These are phyloP conservation scores for Metschnikowia henanensis DNA, from an alignment of 805 yeast species.

Conservation along the genomic window DNA sequence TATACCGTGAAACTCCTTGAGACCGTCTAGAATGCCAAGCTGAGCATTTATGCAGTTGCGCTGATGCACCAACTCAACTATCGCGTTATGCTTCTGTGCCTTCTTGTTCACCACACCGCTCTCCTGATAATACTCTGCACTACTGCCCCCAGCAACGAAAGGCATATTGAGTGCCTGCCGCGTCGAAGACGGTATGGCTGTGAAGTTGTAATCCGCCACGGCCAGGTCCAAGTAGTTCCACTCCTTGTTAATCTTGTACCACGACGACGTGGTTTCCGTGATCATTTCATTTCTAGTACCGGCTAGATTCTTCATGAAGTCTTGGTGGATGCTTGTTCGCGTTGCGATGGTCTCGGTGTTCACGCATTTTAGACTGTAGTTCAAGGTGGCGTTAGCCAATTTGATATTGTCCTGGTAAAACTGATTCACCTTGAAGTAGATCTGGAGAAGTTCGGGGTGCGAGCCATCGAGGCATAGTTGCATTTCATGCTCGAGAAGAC, in stretches of 20 bases:
- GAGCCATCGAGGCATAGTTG: slow-evolving; percentile 85
- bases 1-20: slow-evolving; percentile 67
- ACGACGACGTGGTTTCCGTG: slow-evolving; percentile 71
- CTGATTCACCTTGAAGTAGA: slow-evolving; percentile 67
- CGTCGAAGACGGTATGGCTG: slow-evolving; percentile 36
- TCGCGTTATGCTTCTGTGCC: slow-evolving; percentile 34
- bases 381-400: slow-evolving; percentile 40
- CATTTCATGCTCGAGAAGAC: slow-evolving; percentile 75
- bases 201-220: slow-evolving; percentile 52
- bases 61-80: slow-evolving; percentile 54
- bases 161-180: slow-evolving; percentile 11
- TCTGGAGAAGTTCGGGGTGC: slow-evolving; percentile 84
- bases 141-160: slow-evolving; percentile 20
- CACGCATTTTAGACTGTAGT: slow-evolving; percentile 72
- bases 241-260: slow-evolving; percentile 93
- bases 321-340: slow-evolving; percentile 81
- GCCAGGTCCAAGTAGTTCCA: slow-evolving; percentile 75
- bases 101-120: slow-evolving; percentile 30
- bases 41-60: slow-evolving; percentile 68
- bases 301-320: slow-evolving; percentile 64
- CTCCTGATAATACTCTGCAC: slow-evolving; percentile 18
- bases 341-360: slow-evolving; percentile 78
- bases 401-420: slow-evolving; percentile 70
- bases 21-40: slow-evolving; percentile 66
- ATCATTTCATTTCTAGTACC: slow-evolving; percentile 68